phyloP scores from a whole-genome alignment of 2,329 filamentous ascomycete genomes.

The Curvularia eragrostidis region DNA sequence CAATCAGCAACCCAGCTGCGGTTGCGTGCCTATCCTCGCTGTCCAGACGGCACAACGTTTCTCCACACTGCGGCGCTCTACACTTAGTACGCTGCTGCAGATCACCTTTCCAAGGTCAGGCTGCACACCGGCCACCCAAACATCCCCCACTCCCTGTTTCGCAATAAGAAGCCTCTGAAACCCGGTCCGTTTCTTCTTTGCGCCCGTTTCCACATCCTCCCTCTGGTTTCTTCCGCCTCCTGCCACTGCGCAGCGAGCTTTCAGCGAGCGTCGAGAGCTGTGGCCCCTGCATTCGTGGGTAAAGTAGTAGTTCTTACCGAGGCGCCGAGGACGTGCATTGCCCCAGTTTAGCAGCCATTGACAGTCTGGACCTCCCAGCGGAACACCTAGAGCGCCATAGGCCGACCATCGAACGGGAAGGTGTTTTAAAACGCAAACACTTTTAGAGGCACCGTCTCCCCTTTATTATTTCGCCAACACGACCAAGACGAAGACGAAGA shows the following conservation, averaged over 20 bases:
- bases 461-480: background rate
- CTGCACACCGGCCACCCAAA: constrained; percentile 5
- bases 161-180: constrained; percentile 9
- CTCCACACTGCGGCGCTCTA: constrained; percentile 2
- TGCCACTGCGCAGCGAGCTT: background rate
- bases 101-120: background rate
- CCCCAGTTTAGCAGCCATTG: constrained; percentile 12
- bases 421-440: constrained; percentile 12
- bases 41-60: constrained; percentile 7
- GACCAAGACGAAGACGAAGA: background rate
- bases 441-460: background rate
- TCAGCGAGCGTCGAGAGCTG: background rate
- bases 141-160: constrained; percentile 3
- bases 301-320: constrained; percentile 1
- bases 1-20: constrained; percentile 12
- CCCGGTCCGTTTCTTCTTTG: background rate
- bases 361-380: constrained; percentile 22
- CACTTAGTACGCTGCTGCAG: background rate
- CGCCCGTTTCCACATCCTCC: background rate
- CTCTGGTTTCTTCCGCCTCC: background rate
- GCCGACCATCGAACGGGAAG: constrained; percentile 25
- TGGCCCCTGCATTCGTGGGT: constrained; percentile 5
- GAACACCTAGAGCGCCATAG: constrained; percentile 14
- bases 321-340: constrained; percentile 8
- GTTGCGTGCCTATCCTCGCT: constrained; percentile 19